Evolutionary conservation across 352 stramenopile genomes (phyloP), one percentile per base, ranked within the genome.

Genomic region (Elongisporangium undulatum): DNA sequence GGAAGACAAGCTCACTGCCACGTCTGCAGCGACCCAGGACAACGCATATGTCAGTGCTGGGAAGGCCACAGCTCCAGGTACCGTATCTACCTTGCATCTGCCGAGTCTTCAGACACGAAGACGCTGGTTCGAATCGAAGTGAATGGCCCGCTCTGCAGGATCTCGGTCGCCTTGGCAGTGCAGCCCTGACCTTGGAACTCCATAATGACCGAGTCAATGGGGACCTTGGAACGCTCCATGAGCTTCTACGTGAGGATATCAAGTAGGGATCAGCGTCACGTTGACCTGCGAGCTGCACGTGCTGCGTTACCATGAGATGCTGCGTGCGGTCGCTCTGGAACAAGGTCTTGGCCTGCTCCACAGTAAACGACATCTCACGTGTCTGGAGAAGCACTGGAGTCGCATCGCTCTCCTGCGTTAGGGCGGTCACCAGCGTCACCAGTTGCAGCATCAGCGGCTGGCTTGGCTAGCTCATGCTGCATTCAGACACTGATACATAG

Each of bases 361-460:
- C 5, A 1, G 60, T 77, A 17, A 90, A 60, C 17, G 84, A 71
- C 56, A 88, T 64, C 56, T 90, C 74, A 13, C 75, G 67, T 10
- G 77, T 87, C 1, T 68, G 76, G 20, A 87, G 71, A 2, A 90
- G 71, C 7, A 77, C 49, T 8, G 63, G 61, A 9, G 54, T 24
- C 6, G 54, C 26, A 38, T 56, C 23, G 22, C 2, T 56, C 23
- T 63, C 58, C 12, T 29, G 39, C 16, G 48, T 58, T 41, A 63
- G 57, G 13, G 29, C 38, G 0, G 61, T 62, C 51, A 87, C 63
- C 1, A 61, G 63, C 5, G 67, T 66, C 23, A 75, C 69, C 34
- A 90, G 87, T 15, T 80, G 69, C 19, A 81, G 26, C 74, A 88
- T 81, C 12, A 74, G 22, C 20, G 71, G 58, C 17, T 71, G 61